phyloP scores from a whole-genome alignment of 768 basidiomycete genomes.

The Calocybe gangraenosa region DNA sequence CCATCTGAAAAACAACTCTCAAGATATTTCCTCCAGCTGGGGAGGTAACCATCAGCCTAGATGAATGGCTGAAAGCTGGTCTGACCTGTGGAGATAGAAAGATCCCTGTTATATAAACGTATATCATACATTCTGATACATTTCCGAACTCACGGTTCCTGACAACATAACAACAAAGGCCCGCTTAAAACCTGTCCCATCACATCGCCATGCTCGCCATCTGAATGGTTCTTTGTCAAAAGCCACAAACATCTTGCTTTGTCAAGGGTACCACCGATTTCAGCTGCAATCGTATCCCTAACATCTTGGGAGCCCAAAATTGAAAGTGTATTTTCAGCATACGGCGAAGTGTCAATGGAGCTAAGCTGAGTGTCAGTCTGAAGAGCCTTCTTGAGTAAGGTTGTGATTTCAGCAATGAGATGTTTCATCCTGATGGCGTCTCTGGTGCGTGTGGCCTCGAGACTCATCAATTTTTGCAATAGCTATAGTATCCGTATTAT shows the following conservation, averaged over 20 bases:
- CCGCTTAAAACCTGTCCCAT: too few species aligned
- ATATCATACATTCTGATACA: too few species aligned
- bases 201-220: too few species aligned
- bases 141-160: too few species aligned
- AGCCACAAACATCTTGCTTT: not conserved
- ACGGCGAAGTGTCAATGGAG: not conserved
- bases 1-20: too few species aligned
- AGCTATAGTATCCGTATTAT: not conserved
- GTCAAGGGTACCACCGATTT: not conserved
- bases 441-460: constrained; percentile 3
- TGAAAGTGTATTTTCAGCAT: not conserved
- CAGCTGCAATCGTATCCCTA: not conserved
- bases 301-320: constrained; percentile 6
- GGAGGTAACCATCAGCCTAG: too few species aligned
- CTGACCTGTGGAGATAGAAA: too few species aligned
- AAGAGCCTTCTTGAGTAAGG: not conserved
- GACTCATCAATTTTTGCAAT: constrained; percentile 4
- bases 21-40: too few species aligned
- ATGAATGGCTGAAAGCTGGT: too few species aligned
- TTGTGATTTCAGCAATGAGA: not conserved
- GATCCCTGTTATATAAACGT: too few species aligned
- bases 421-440: constrained; percentile 1
- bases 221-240: not conserved
- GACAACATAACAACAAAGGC: too few species aligned
- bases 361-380: not conserved